phyloP scores from a whole-genome alignment of 2,329 filamentous ascomycete species.

The Elsinoe perseae region DNA sequence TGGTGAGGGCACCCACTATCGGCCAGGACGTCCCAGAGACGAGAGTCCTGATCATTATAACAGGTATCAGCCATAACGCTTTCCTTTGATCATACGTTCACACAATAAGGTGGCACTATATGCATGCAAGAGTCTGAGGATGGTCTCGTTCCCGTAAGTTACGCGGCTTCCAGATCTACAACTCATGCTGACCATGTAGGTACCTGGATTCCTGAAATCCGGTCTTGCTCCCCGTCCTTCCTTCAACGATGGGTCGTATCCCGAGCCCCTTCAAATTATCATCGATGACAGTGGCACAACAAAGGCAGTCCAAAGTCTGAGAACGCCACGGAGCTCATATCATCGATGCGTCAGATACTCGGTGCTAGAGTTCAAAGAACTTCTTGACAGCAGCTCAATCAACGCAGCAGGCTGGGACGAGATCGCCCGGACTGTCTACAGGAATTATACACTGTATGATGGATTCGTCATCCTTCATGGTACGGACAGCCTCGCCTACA shows the following conservation, averaged over 20 bases:
- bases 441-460: conserved; percentile 83
- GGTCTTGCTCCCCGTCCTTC: conserved; percentile 74
- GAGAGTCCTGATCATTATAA: conserved; percentile 82
- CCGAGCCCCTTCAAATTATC: conserved; percentile 49
- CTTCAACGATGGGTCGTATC: conserved; percentile 70
- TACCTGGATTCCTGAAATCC: conserved; percentile 64
- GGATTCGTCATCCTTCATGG: conserved; percentile 87
- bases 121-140: conserved; percentile 80
- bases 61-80: conserved; percentile 46
- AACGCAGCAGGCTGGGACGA: conserved; percentile 78
- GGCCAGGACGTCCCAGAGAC: conserved; percentile 52
- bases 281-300: conserved; percentile 42
- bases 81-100: background rate
- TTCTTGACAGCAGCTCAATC: conserved; percentile 86
- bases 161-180: background rate
- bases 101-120: conserved; percentile 57
- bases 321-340: conserved; percentile 74
- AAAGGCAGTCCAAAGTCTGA: conserved; percentile 57
- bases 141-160: conserved; percentile 64
- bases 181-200: conserved; percentile 24
- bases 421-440: conserved; percentile 68
- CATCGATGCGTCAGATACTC: conserved; percentile 74
- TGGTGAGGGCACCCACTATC: background rate
- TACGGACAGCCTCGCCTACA: conserved; percentile 81
- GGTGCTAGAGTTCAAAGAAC: conserved; percentile 72